phyloP scores from a whole-genome alignment of 257 asterid genomes.

The Nicotiana noctiflora region DNA sequence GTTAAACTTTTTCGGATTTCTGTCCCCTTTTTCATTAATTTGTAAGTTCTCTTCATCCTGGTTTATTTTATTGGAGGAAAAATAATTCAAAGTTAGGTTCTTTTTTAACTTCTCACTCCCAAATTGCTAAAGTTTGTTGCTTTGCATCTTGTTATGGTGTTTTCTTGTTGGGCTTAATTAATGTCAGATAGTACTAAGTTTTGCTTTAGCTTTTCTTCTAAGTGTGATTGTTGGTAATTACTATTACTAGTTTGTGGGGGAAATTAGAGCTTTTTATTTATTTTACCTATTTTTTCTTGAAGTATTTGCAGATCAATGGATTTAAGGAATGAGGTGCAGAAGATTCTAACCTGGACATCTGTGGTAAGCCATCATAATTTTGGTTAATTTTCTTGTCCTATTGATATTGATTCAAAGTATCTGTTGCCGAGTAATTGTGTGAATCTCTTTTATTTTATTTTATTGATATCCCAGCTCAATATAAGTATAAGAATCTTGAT shows the following conservation, averaged over 20 bases:
- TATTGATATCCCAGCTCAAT: background rate
- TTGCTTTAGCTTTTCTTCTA: background rate
- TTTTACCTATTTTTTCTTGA: background rate
- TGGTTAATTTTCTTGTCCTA: background rate
- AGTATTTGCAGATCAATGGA: slow-evolving; percentile 24
- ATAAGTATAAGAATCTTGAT: background rate
- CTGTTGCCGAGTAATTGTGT: background rate
- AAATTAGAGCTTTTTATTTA: background rate
- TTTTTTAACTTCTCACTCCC: slow-evolving; percentile 4
- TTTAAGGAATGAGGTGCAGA: slow-evolving; percentile 23
- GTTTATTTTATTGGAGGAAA: background rate
- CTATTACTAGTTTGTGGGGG: background rate
- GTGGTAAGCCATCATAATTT: slow-evolving; percentile 16
- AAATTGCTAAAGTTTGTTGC: slow-evolving; percentile 4
- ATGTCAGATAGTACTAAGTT: slow-evolving; percentile 7
- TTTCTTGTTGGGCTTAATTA: background rate
- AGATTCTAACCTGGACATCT: slow-evolving; percentile 18
- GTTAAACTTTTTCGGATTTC: background rate
- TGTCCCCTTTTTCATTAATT: background rate
- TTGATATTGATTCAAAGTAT: background rate
- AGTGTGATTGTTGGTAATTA: background rate
- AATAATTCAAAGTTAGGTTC: background rate
- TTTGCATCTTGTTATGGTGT: background rate
- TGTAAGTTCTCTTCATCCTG: background rate
- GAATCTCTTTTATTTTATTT: too few relatives aligned